Base-by-base conservation (phyloP, 176 grass and related monocot species). In the Aegilops tauschii region DNA sequence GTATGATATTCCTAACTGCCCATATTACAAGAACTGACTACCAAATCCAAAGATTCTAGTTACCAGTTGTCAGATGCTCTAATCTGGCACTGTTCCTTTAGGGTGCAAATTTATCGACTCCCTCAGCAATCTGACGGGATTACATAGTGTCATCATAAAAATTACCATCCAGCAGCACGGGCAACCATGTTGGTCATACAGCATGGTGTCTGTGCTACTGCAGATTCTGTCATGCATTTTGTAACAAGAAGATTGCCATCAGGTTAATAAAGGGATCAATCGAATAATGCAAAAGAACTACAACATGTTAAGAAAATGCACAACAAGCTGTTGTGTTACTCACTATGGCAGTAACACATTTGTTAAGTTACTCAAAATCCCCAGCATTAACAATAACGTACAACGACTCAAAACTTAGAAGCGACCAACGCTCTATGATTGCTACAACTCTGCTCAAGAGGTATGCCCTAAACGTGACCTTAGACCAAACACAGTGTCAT, bases 401-500 rank as follows among this genome's bases (percentile, higher is more conserved):
- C 66, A 74, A 34, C 47, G 80, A 52, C 83, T 36, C 78, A 44
- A 65, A 58, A 23, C 12, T 31, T 20, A 52, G 30, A 67, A 58
- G 2, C 78, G 8, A 18, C 21, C 25, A 35, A 95, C 86, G 92
- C 58, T 91, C 92, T 80, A 98, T 35, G 83, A 95, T 90, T 14
- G 82, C 71, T 12, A 90, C 88, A 69, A 92, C 65, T 74, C 84
- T 93, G 65, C 95, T 98, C 67, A 94, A 56, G 23, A 98, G 76
- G 70, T 98, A 45, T 45, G 42, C 11, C 42, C 42, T 45, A 45
- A 45, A 47, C 45, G 12, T 47, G 45, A 47, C 4, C 12, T 98
- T 34, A 91, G 86, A 29, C 88, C 96, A 86, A 98, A 98, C n/a
- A 84, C 34, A 0, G 90, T 91, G 80, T 98, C 96, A 79, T 98